Conservation (phyloP, 306 rosid species). For the Medicago arabica region DNA sequence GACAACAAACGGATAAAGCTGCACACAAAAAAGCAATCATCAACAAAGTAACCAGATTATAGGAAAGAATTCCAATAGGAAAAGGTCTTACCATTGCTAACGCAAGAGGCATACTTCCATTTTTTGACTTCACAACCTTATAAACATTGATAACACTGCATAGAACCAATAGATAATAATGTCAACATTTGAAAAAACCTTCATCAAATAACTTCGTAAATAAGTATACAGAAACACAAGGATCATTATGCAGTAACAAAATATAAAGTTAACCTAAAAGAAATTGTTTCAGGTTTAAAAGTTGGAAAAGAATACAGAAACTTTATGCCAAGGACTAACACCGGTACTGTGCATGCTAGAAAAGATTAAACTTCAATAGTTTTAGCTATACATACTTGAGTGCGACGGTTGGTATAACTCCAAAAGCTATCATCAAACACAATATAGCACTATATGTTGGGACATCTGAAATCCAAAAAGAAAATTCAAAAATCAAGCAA, state of each 20-base stretch:
- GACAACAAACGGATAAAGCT: constrained; percentile 83
- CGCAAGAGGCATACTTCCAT: constrained; percentile 77
- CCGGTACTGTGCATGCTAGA: constrained; percentile 5
- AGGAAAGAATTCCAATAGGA: constrained; percentile 18
- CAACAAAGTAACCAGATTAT: constrained; percentile 35
- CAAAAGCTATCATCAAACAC: constrained; percentile 72
- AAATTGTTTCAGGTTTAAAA: constrained; percentile 9
- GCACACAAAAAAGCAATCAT: constrained; percentile 45
- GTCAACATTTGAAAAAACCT: constrained; percentile 34
- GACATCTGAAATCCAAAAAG: constrained; percentile 58
- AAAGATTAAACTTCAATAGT: constrained; percentile 26
- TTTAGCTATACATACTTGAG: constrained; percentile 67
- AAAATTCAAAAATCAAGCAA: constrained; percentile 37
- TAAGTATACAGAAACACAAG: constrained; percentile 2
- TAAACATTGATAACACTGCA: constrained; percentile 77
- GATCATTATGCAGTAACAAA: neutral
- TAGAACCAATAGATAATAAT: constrained; percentile 38
- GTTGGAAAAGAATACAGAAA: constrained; percentile 7
- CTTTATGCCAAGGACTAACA: neutral
- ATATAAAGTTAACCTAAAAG: constrained; percentile 7
- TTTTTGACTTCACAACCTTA: constrained; percentile 84
- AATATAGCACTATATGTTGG: constrained; percentile 57
- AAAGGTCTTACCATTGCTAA: constrained; percentile 80
- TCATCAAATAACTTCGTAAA: constrained; percentile 31
- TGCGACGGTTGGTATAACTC: constrained; percentile 75